Base-by-base conservation (phyloP, 2,329 filamentous ascomycete genomes). In the Talaromyces sp. region DNA sequence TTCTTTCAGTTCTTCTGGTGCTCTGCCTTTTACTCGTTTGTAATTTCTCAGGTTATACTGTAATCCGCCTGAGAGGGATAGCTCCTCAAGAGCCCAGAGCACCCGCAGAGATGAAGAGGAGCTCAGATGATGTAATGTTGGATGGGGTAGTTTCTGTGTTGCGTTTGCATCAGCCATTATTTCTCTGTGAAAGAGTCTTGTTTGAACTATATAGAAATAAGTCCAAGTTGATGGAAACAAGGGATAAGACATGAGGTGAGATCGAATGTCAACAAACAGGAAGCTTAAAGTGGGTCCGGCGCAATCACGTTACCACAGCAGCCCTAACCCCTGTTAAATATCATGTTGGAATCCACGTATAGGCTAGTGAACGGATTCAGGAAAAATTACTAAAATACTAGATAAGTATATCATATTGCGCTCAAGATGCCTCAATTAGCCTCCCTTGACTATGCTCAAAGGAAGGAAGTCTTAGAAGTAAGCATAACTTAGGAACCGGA, bases 71-170 rank as follows among this genome's bases (percentile, higher is more conserved):
- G 65, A 33, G 6, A 47, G 61, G 45, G 64, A 43, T 59, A 73
- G 61, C 60, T 75, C 73, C 59, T 73, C 72, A 15, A 74, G 72
- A 9, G 70, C 68, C 68, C 70, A 73, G 43, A 72, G 63, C 39
- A 71, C 47, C 35, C 68, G 67, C 25, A 68, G 52, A 17, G 70
- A 64, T 64, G 71, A 69, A 11, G 72, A 70, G 31, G 68, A 69
- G 35, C 69, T 66, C 41, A 73, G 63, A 63, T 72, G 69, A 67
- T 73, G 65, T 13, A 73, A 64, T 13, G 69, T 72, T 8, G 69
- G 72, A 6, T 57, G 9, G 7, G 59, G 49, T 1, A 59, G 17
- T 31, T 27, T 45, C 9, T 45, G 56, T 4, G 15, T 27, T 1
- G 27, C 27, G 27, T 5, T 52, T 33, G 1, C 33, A n/a, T 41